Conservation (phyloP, 2,329 filamentous ascomycete species). For the Hyphodiscus sp. region DNA sequence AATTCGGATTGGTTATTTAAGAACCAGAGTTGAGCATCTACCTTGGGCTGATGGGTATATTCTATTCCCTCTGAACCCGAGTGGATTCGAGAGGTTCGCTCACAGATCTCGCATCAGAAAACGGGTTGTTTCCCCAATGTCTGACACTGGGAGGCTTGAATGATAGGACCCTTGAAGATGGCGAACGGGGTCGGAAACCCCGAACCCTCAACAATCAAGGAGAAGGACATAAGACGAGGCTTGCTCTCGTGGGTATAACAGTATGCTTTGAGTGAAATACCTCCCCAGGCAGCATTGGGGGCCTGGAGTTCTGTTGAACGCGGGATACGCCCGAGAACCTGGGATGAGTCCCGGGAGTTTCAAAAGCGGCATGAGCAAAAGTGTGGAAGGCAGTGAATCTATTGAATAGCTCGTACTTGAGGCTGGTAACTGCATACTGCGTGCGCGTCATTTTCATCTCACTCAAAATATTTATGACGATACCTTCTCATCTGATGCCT, state of each 20-base stretch:
- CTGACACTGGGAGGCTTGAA: not conserved
- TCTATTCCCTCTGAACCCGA: not conserved
- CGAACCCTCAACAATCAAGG: not conserved
- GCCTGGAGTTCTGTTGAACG: not conserved
- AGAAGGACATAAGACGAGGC: no score
- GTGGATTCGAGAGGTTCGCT: not conserved
- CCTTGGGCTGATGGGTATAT: not conserved
- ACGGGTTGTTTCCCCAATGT: not conserved
- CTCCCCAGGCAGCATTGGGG: not conserved
- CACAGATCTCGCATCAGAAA: not conserved
- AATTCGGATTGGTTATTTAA: constrained; percentile 71
- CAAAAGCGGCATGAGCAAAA: not conserved
- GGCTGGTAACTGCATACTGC: not conserved
- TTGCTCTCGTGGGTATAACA: no score
- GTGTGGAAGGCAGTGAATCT: not conserved
- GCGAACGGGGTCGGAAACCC: not conserved
- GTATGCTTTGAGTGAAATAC: not conserved
- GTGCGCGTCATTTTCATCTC: not conserved
- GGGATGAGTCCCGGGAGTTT: not conserved
- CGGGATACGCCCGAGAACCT: not conserved
- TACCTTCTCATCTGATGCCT: no score
- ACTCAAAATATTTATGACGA: no score
- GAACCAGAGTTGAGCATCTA: constrained; percentile 29
- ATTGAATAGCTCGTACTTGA: not conserved
- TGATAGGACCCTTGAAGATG: not conserved